Evolutionary conservation across 2,329 filamentous ascomycete species (phyloP).

Genomic region (Stagonosporopsis rhizophila): DNA sequence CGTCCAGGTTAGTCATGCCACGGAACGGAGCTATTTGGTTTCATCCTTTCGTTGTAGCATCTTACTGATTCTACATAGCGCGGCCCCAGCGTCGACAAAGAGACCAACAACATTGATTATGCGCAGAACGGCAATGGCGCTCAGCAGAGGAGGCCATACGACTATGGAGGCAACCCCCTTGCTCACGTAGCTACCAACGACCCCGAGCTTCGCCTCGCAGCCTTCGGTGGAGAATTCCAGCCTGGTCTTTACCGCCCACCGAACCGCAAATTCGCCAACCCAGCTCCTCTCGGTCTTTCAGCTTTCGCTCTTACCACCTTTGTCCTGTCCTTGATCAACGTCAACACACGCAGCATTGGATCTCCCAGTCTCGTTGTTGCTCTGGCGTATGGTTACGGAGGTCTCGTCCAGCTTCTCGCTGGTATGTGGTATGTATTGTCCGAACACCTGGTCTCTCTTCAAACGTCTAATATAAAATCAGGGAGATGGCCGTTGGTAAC

Average conservation of each 20-base stretch:
- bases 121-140: constrained; percentile 42
- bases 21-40: no score
- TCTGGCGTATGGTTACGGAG: constrained; percentile 58
- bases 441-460: no score
- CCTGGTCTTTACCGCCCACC: constrained; percentile 57
- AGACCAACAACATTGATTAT: constrained; percentile 50
- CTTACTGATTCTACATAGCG: constrained; percentile 27
- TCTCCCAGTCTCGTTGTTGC: constrained; percentile 58
- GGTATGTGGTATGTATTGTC: constrained; percentile 62
- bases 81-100: constrained; percentile 37
- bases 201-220: constrained; percentile 53
- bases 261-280: constrained; percentile 62
- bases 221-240: constrained; percentile 62
- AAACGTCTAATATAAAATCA: constrained; percentile 27
- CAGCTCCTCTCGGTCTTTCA: constrained; percentile 66
- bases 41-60: neutral
- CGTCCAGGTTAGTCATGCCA: constrained; percentile 33
- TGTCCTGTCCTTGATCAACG: constrained; percentile 61
- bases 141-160: constrained; percentile 55
- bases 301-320: constrained; percentile 73
- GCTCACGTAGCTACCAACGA: constrained; percentile 59
- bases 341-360: constrained; percentile 52
- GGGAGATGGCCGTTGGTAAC: constrained; percentile 66
- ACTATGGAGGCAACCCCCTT: constrained; percentile 61
- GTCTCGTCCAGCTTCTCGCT: constrained; percentile 59